Base-by-base conservation (phyloP, 1,139 yeast genomes). In the Debaryomyces sp. region DNA sequence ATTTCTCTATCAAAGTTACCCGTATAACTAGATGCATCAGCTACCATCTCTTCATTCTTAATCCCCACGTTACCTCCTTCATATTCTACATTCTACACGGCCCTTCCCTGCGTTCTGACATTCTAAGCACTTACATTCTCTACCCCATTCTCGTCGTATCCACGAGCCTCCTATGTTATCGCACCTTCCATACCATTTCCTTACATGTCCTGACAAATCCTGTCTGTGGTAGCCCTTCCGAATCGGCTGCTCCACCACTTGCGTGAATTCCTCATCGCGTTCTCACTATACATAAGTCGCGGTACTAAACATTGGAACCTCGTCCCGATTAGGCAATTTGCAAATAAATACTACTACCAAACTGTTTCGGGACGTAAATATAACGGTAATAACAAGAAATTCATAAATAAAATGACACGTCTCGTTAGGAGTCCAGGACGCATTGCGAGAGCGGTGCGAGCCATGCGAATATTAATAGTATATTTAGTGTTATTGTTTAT, bases 381-480 rank as follows among this genome's bases (percentile, higher is more conserved):
- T 12, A n/a, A 21, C 21, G 26, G 21, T 21, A 41, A 30, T 41
- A 30, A 30, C 29, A 23, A 30, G 43, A n/a, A 41, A 41, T 41
- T 10, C 36, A 41, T 30, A 41, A 41, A 41, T 41, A 41, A 40
- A 40, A 21, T 27, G 36, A 41, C 43, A 41, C 43, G 43, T 41
- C 43, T 41, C 26, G 38, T 35, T 35, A 22, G 15, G 26, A 21
- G 38, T 12, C 3, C 15, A 18, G 12, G 17, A 21, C 9, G 24
- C 9, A 12, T 18, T 35, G 26, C 38, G 38, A 21, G 17, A 12
- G 6, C 26, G 38, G 15, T 35, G 24, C 38, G 7, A n/a, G 26
- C 3, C 10, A 18, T 35, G 13, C 10, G 26, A 12, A 13, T 18
- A 34, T 17, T 18, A 34, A 34, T 35, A 35, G 26, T 22, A n/a